phyloP scores from a whole-genome alignment of 257 asterid genomes.

The Ligustrum vulgare region DNA sequence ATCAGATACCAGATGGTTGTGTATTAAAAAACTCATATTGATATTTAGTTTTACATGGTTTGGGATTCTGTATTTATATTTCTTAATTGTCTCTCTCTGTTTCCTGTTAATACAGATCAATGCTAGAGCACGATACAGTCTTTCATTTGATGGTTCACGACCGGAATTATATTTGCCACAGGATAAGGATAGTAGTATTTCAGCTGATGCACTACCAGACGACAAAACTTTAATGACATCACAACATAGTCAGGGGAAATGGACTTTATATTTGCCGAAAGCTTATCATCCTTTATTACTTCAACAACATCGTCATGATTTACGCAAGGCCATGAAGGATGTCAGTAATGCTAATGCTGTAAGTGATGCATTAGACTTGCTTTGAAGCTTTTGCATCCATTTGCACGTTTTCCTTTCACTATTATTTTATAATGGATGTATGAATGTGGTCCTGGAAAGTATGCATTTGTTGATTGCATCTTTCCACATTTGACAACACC shows the following conservation, averaged over 20 bases:
- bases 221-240: conserved; percentile 38
- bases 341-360: conserved; percentile 77
- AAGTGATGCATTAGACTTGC: conserved; percentile 36
- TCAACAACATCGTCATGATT: conserved; percentile 65
- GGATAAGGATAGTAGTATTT: conserved; percentile 39
- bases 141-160: conserved; percentile 77
- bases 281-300: conserved; percentile 84
- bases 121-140: conserved; percentile 88
- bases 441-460: conserved; percentile 9
- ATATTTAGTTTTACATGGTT: conserved; percentile 1
- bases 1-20: conserved; percentile 12
- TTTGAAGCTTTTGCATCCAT: conserved; percentile 15
- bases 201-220: conserved; percentile 35
- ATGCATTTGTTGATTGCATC: conserved; percentile 6
- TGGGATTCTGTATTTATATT: conserved; percentile 11
- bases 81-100: conserved; percentile 16
- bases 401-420: not conserved
- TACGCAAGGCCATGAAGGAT: conserved; percentile 71
- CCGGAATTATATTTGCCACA: conserved; percentile 77
- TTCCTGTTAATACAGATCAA: conserved; percentile 54
- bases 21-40: conserved; percentile 8
- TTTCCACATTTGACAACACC: not conserved
- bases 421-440: conserved; percentile 5
- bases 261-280: conserved; percentile 82
- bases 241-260: conserved; percentile 47